Conservation (phyloP, 2,329 filamentous ascomycete genomes). For the Stagonosporopsis chrysanthemi region DNA sequence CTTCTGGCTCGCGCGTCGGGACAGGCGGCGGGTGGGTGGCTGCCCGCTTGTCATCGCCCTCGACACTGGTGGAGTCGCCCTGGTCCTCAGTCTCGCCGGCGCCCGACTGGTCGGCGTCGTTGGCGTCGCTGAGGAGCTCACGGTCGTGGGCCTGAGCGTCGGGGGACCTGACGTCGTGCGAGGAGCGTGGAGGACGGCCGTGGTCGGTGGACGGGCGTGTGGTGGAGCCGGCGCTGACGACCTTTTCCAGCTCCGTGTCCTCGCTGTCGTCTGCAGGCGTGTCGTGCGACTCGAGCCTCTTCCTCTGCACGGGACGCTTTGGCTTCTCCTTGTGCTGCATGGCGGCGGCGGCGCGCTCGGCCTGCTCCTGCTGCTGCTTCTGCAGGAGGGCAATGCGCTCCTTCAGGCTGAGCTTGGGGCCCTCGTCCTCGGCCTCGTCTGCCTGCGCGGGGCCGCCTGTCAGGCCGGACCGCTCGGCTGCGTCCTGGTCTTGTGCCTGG, state of each 20-base stretch:
- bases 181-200: constrained; percentile 48
- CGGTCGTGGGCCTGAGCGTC: constrained; percentile 41
- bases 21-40: constrained; percentile 40
- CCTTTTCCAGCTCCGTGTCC: constrained; percentile 47
- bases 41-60: constrained; percentile 73
- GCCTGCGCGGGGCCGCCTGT: constrained; percentile 48
- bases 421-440: constrained; percentile 68
- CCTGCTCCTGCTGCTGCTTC: constrained; percentile 91
- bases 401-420: constrained; percentile 92
- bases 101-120: constrained; percentile 71
- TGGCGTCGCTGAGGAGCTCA: constrained; percentile 65
- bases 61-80: constrained; percentile 71
- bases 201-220: constrained; percentile 52
- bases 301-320: constrained; percentile 73
- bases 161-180: constrained; percentile 51
- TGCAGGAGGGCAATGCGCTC: constrained; percentile 94
- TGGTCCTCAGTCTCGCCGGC: constrained; percentile 69
- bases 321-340: constrained; percentile 82
- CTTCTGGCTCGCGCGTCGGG: constrained; percentile 53
- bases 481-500: constrained; percentile 70
- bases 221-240: constrained; percentile 43
- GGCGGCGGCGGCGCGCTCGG: constrained; percentile 80
- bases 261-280: constrained; percentile 44
- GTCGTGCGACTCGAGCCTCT: constrained; percentile 62
- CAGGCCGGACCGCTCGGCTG: constrained; percentile 73